phyloP scores from a whole-genome alignment of 768 basidiomycete genomes.

The Pulveroboletus sp. region DNA sequence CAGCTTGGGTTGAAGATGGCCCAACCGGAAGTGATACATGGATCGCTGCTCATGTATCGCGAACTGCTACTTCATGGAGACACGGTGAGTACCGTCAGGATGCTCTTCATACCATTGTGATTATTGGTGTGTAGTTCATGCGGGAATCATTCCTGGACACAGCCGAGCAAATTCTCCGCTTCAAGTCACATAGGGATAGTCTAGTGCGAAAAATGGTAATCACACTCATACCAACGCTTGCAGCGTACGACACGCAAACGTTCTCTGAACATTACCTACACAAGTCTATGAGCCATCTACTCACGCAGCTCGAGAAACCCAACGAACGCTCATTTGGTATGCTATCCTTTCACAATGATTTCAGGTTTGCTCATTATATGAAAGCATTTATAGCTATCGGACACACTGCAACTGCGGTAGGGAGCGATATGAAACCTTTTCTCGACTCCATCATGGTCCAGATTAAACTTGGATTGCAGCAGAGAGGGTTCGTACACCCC shows the following conservation, averaged over 20 bases:
- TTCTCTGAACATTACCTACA: constrained; percentile 91
- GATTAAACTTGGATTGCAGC: constrained; percentile 86
- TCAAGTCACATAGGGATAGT: constrained; percentile 82
- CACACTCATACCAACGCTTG: constrained; percentile 91
- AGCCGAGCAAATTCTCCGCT: constrained; percentile 86
- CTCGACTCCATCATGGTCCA: constrained; percentile 87
- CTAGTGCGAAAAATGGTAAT: constrained; percentile 94
- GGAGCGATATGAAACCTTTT: constrained; percentile 94
- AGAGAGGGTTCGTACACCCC: constrained; percentile 62
- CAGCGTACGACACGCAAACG: constrained; percentile 89
- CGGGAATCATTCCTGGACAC: constrained; percentile 81
- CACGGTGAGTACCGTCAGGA: constrained; percentile 56
- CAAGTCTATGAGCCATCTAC: constrained; percentile 89
- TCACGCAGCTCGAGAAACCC: constrained; percentile 85
- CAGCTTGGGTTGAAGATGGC: constrained; percentile 76
- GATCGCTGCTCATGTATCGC: constrained; percentile 87
- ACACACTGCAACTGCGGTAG: constrained; percentile 87
- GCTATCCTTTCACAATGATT: constrained; percentile 10
- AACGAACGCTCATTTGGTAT: constrained; percentile 84
- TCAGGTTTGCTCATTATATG: background rate
- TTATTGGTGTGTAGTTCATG: constrained; percentile 64
- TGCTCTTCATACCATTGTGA: constrained; percentile 1
- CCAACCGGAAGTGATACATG: constrained; percentile 88
- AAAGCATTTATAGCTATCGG: constrained; percentile 95
- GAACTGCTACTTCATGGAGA: constrained; percentile 92